These are phyloP conservation scores for Trichoderma brevicompactum DNA, from an alignment of 2,329 filamentous ascomycete species.

Conservation along the genomic window DNA sequence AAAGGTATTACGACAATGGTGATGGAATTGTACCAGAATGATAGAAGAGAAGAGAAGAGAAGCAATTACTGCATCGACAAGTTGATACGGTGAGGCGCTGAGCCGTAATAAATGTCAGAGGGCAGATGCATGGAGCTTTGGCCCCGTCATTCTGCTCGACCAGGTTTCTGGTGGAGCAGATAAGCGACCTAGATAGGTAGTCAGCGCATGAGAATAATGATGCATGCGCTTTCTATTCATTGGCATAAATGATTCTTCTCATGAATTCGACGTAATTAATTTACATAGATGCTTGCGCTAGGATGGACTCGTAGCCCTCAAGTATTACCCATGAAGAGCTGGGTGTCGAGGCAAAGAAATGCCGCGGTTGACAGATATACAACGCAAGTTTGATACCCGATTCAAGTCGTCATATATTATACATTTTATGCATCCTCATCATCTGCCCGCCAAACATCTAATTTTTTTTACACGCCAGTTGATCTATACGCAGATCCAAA, in stretches of 20 bases:
- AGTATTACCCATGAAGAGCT: neutral
- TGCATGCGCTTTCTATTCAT: neutral
- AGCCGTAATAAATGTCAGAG: constrained; percentile 11
- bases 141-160: neutral
- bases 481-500: neutral
- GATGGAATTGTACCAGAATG: too few relatives aligned
- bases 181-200: neutral
- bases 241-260: too few relatives aligned
- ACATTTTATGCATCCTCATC: neutral
- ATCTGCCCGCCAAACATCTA: neutral
- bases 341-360: neutral
- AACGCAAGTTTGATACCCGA: neutral
- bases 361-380: neutral
- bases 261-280: too few relatives aligned
- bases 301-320: neutral
- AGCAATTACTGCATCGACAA: neutral
- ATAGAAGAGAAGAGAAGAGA: neutral
- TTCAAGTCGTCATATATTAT: constrained; percentile 11
- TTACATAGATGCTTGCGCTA: too few relatives aligned
- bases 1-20: neutral
- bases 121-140: neutral
- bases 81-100: constrained; percentile 15
- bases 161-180: neutral
- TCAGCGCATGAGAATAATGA: neutral
- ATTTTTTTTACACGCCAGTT: neutral